A percentile compares a stretch with the other conserved stretches of the same genome.
Evolutionary conservation across 1,139 yeast genomes (phyloP).

Genomic region (Kazachstania sp.): DNA sequence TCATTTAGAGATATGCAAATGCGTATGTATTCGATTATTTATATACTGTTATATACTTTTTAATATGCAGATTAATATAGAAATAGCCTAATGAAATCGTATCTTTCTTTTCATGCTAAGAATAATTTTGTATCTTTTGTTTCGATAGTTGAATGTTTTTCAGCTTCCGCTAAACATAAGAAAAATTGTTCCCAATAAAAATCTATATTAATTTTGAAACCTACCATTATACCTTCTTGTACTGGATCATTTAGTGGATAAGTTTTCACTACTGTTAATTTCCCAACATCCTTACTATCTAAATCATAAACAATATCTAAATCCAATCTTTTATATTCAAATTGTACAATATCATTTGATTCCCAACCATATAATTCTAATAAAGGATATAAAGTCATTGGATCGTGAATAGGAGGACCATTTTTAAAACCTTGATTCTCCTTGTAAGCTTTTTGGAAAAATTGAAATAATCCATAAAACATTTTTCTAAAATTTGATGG

Average conservation of each 20-base stretch:
- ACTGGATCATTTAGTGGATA: conserved; percentile 7
- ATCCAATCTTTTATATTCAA: conserved; percentile 33
- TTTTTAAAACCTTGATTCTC: conserved; percentile 36
- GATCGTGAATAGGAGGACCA: conserved; percentile 83
- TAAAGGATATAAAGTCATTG: conserved; percentile 57
- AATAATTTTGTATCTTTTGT: neutral
- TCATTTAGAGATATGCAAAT: no score
- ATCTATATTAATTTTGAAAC: conserved; percentile 37
- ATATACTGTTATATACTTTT: no score
- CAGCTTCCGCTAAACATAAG: conserved; percentile 34
- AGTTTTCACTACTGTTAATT: conserved; percentile 19
- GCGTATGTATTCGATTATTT: no score
- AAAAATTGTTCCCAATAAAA: conserved; percentile 48
- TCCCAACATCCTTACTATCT: conserved; percentile 21
- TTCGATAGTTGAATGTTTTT: conserved; percentile 22
- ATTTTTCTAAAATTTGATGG: conserved; percentile 39
- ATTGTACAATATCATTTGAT: conserved; percentile 26
- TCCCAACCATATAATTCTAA: conserved; percentile 36
- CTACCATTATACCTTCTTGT: conserved; percentile 38
- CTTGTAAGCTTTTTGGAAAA: conserved; percentile 43
- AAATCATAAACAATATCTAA: conserved; percentile 32
- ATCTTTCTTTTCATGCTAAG: no score
- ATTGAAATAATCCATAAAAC: conserved; percentile 50
- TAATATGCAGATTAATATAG: no score
- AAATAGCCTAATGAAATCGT: no score